phyloP scores from a whole-genome alignment of 139 green algal genomes.

The Chlorella ohadii region DNA sequence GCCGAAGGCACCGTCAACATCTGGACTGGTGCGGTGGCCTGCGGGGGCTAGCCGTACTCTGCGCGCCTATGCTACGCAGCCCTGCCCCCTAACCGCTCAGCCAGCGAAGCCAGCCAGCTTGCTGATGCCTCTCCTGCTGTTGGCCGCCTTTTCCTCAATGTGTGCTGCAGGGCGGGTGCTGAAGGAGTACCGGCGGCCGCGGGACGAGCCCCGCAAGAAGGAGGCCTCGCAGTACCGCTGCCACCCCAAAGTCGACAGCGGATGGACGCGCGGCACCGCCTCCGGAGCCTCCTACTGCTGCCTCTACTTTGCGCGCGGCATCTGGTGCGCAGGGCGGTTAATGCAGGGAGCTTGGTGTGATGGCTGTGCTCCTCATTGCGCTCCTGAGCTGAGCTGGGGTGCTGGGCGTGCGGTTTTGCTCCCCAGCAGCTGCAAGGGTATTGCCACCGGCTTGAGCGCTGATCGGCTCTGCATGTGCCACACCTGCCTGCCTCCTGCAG shows the following conservation, averaged over 20 bases:
- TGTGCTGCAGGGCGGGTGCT: slow-evolving; percentile 21
- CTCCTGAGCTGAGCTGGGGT: too few species aligned
- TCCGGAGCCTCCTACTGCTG: slow-evolving; percentile 62
- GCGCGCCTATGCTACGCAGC: too few species aligned
- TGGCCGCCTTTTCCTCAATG: too few species aligned
- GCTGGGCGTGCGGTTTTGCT: too few species aligned
- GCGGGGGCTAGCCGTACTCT: too few species aligned
- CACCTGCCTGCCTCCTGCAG: slow-evolving; percentile 58
- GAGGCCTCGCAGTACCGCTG: slow-evolving; percentile 67
- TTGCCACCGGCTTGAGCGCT: neutral
- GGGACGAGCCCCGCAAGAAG: slow-evolving; percentile 27
- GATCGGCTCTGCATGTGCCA: neutral
- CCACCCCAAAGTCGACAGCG: slow-evolving; percentile 55
- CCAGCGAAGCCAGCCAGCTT: too few species aligned
- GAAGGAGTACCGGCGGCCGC: slow-evolving; percentile 18
- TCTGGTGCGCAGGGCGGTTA: slow-evolving; percentile 18
- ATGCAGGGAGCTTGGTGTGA: neutral
- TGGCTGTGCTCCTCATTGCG: too few species aligned
- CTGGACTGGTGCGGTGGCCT: slow-evolving; percentile 13
- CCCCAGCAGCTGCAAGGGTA: neutral
- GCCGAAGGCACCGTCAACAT: slow-evolving; percentile 41
- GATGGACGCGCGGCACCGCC: slow-evolving; percentile 64
- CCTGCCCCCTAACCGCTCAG: too few species aligned
- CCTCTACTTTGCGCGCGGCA: slow-evolving; percentile 70
- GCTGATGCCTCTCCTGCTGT: too few species aligned